These are phyloP conservation scores for Aspergillus awamori DNA, from an alignment of 2,329 filamentous ascomycete genomes.

Conservation along the genomic window DNA sequence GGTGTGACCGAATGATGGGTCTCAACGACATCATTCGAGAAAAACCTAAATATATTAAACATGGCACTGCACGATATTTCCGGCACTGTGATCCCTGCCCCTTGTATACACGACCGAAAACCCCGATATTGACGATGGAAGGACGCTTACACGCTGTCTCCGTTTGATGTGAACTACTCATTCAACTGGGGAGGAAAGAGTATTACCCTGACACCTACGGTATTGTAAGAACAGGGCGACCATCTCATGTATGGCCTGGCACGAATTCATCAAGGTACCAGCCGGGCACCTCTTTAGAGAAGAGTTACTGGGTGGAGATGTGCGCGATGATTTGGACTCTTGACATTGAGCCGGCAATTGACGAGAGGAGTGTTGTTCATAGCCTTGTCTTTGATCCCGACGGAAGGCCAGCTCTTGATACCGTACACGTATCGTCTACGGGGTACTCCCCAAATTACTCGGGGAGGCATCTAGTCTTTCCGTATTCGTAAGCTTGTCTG, in stretches of 20 bases:
- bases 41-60: not conserved
- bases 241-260: not conserved
- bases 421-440: not conserved
- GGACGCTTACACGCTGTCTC: too few species aligned
- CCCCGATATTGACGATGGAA: not conserved
- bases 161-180: not conserved
- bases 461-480: not conserved
- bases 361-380: too few species aligned
- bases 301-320: too few species aligned
- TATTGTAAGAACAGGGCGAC: conserved; percentile 7
- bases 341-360: too few species aligned
- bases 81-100: too few species aligned
- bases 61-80: not conserved
- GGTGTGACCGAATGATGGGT: not conserved
- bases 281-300: too few species aligned
- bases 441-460: not conserved
- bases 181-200: not conserved
- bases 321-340: too few species aligned
- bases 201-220: not conserved
- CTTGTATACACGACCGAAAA: not conserved
- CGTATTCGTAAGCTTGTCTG: not conserved
- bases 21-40: not conserved
- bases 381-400: too few species aligned
- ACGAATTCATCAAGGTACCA: not conserved
- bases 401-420: too few species aligned